Base-by-base conservation (phyloP, 1,284 basidiomycete genomes). In the Pulveroboletus sp. region DNA sequence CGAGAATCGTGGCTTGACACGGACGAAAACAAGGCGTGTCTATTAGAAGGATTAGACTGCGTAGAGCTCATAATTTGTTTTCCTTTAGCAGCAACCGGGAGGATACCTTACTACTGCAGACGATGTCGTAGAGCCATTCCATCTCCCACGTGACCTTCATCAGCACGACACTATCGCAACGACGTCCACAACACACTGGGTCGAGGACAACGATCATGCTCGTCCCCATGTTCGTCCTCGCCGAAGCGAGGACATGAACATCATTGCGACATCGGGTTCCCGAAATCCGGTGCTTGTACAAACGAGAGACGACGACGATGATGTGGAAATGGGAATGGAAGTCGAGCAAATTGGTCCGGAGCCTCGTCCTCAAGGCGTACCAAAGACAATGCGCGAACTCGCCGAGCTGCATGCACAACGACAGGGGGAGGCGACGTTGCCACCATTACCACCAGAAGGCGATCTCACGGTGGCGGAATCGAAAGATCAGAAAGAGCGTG, bases 51-150 rank as follows among this genome's bases (percentile, higher is more conserved):
- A 14, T 39, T 45, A 17, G 38, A 26, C 33, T 44, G 31, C 43
- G 39, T 20, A 29, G 33, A 11, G 29, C 31, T 53, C 3, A 53
- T 18, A 9, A 6, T 15, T 17, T 33, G 10, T 12, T n/a, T 43
- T 18, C 28, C 22, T 5, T 33, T 28, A 33, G 35, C 40, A 69
- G 58, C 71, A 72, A 63, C 76, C 76, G 25, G 86, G 86, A 25
- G 88, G 85, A 22, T 91, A 87, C 72, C 77, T 89, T 31, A 79
- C 80, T 31, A 83, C 75, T n/a, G 86, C 82, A n/a, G 87, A 87
- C 65, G 83, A 84, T 59, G 85, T 92, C 54, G 86, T 92, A 4
- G 77, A 86, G 69, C 81, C 82, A 3, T 92, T 83, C 69, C 79
- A 81, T 58, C 74, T 92, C 24, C 90, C 89, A 1, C 83, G 83